These are phyloP conservation scores for Pleurotus pulmonarius DNA, from an alignment of 768 basidiomycete species.

Conservation along the genomic window DNA sequence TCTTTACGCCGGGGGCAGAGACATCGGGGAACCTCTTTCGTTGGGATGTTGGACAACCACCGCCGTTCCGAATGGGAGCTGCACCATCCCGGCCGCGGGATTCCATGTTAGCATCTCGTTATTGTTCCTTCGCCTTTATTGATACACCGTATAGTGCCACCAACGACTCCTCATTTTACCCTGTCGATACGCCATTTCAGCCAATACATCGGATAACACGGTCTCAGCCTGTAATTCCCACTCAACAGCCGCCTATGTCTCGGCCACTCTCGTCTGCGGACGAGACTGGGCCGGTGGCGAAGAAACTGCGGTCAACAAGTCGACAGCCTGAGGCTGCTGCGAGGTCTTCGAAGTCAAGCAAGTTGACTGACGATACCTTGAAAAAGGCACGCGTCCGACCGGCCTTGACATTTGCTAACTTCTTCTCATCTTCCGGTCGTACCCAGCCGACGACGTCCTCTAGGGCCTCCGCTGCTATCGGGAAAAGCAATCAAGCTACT, in stretches of 20 bases:
- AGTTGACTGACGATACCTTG: constrained; percentile 66
- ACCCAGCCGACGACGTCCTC: constrained; percentile 69
- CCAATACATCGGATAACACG: constrained; percentile 38
- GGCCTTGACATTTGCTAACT: constrained; percentile 83
- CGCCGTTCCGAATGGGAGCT: constrained; percentile 55
- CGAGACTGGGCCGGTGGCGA: constrained; percentile 74
- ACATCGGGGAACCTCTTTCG: constrained; percentile 55
- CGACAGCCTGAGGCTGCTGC: constrained; percentile 50
- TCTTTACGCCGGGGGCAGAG: constrained; percentile 72
- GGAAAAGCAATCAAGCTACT: constrained; percentile 48
- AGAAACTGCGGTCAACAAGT: constrained; percentile 65
- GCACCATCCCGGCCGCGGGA: constrained; percentile 49
- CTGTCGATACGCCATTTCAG: constrained; percentile 58
- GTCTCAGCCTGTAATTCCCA: constrained; percentile 35
- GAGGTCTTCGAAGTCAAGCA: constrained; percentile 55
- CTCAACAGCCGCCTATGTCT: constrained; percentile 46
- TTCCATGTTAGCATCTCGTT: constrained; percentile 45
- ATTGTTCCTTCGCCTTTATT: constrained; percentile 10
- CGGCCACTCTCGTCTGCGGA: constrained; percentile 81
- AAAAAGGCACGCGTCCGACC: constrained; percentile 92
- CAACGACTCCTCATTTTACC: constrained; percentile 51
- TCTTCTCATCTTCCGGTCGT: constrained; percentile 83
- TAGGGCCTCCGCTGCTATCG: constrained; percentile 46
- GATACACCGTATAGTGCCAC: constrained; percentile 37
- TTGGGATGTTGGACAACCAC: constrained; percentile 49